These are phyloP conservation scores for Komagataella mondaviorum DNA, from an alignment of 805 yeast species.

Conservation along the genomic window DNA sequence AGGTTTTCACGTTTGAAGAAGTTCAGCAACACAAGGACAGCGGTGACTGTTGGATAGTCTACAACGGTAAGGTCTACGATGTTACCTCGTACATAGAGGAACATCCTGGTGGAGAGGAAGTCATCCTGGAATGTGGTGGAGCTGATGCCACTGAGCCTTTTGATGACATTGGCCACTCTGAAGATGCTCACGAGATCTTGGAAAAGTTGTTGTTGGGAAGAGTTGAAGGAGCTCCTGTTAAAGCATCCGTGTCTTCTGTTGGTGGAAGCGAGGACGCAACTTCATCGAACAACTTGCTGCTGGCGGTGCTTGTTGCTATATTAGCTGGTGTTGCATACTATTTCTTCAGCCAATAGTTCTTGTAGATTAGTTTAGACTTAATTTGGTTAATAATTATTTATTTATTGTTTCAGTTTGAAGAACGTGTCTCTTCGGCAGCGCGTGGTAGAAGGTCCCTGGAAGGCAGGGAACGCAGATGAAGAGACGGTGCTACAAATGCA, in stretches of 20 bases:
- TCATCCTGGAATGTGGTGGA: slow-evolving; percentile 72
- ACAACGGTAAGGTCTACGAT: slow-evolving; percentile 72
- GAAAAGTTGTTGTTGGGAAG: slow-evolving; percentile 62
- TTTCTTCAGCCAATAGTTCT: background rate
- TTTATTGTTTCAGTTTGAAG: background rate
- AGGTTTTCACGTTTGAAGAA: slow-evolving; percentile 49
- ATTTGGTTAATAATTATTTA: background rate
- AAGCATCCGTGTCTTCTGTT: slow-evolving; percentile 8
- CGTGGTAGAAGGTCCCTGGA: too few relatives aligned
- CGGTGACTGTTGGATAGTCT: slow-evolving; percentile 74
- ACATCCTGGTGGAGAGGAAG: slow-evolving; percentile 70
- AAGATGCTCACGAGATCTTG: slow-evolving; percentile 78
- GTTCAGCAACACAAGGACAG: slow-evolving; percentile 61
- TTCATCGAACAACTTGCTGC: slow-evolving; percentile 12
- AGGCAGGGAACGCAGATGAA: too few relatives aligned
- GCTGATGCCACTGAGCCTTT: slow-evolving; percentile 61
- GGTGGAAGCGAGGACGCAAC: slow-evolving; percentile 5
- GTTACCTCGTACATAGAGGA: slow-evolving; percentile 54
- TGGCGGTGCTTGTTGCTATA: slow-evolving; percentile 21
- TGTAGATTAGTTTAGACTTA: background rate
- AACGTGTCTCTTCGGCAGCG: too few relatives aligned
- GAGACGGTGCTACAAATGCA: too few relatives aligned
- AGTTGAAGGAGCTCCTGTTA: slow-evolving; percentile 42
- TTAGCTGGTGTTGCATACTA: slow-evolving; percentile 31
- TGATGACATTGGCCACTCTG: slow-evolving; percentile 93